Base-by-base conservation (phyloP, 164 flowering plant genomes). In the Magnolia sinica region DNA sequence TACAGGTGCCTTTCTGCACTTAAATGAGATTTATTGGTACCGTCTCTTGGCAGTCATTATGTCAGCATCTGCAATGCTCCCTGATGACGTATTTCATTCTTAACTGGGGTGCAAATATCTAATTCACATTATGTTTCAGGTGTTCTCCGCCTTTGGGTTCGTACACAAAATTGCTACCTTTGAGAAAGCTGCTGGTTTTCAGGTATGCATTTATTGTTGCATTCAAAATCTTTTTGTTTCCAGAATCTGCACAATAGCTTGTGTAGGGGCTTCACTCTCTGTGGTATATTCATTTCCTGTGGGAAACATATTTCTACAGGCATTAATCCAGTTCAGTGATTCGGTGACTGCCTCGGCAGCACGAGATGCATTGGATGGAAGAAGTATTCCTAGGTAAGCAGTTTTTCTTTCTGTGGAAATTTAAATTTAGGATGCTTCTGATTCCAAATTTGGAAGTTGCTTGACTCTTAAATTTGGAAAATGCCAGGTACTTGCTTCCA, bases 151-250 rank as follows among this genome's bases (percentile, higher is more conserved):
- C 70, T 94, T 94, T 89, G 98, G 98, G 0, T 91, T 89, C 80
- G 98, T 94, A 76, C 98, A 92, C 80, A 94, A 94, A 85, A 91
- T 94, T 77, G 95, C 98, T 69, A 94, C 98, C 63, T 94, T 94
- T 80, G 98, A 94, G 73, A 94, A 94, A 82, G 91, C 96, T 79
- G 97, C 97, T 68, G 97, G 98, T 59, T 94, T 94, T 82, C 98
- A 94, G 96, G 98, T 91, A 8, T 74, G 80, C 18, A 22, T 11
- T 67, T 52, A 31, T 1, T 59, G 61, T 16, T 55, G 61, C 18
- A 55, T 55, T 55, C 18, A 55, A 16, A 55, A 55, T 55, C 10
- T 24, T 64, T 23, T 37, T 13, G 8, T 24, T 68, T 9, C 50
- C 49, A 31, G 14, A 24, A 24, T n/a, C 68, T 23, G 24, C 24